Base-by-base conservation (phyloP, 106 monocot species). In the Dendrobium nobile region DNA sequence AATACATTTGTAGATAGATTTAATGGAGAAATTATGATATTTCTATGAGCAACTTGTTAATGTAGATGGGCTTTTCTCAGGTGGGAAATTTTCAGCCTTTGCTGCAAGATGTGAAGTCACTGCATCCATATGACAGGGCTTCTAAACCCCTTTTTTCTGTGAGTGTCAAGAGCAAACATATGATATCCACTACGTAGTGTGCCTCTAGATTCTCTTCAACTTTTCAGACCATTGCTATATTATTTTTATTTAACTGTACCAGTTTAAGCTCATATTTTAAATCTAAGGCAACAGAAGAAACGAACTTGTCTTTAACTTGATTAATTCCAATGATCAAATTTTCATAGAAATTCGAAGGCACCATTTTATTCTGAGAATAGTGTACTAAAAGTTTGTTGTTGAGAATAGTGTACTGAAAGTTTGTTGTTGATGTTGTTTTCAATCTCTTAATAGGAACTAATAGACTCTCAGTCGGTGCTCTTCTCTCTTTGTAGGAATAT, bases 101-200 rank as follows among this genome's bases (percentile, higher is more conserved):
- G 55, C 74, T 82, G 44, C 86, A 88, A 83, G 90, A 93, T 81
- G 75, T 41, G 0, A 90, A 88, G 81, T 83, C 82, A 42, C 75
- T 88, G 79, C 93, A 90, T 87, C 90, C 90, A 73, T 93, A 93
- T 83, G 88, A 93, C 72, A 90, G 83, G 84, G 82, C 83, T 28
- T 90, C 93, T 11, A 84, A 87, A 79, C 73, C 58, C 24, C 45
- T 93, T 24, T 93, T 93, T 82, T 83, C 90, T 85, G 93, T 93
- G 85, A 88, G 93, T 88, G 80, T 73, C 41, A 75, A 78, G 44
- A 51, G 24, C 26, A 26, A 75, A 51, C 43, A 19, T 75, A 43
- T 75, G 16, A 44, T 75, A 44, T 75, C 8, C 6, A 22, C 70
- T 70, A 33, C 70, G 15, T 70, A 70, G 17, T 51, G 76, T 76